Conservation (phyloP, 495 filamentous ascomycete genomes). For the Bathelium albidoporum region DNA sequence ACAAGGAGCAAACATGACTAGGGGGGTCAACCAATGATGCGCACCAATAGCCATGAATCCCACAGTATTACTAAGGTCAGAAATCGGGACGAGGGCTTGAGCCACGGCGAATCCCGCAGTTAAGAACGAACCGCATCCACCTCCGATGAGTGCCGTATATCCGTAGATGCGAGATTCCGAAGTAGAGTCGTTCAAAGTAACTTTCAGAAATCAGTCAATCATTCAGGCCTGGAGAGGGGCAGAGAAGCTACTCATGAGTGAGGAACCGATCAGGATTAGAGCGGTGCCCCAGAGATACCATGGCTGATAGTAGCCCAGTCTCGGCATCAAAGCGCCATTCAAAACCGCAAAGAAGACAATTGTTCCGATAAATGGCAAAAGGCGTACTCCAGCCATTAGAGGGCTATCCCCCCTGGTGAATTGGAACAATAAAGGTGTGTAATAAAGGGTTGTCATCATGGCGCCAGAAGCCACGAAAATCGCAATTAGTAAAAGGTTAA, state of each 20-base stretch:
- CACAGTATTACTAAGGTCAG: neutral
- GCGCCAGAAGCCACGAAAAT: slow-evolving; percentile 32
- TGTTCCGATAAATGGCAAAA: slow-evolving; percentile 23
- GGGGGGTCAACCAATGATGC: neutral
- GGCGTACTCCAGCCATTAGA: slow-evolving; percentile 15
- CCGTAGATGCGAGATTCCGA: slow-evolving; percentile 13
- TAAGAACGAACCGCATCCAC: slow-evolving; percentile 6
- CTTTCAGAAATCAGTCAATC: slow-evolving; percentile 10
- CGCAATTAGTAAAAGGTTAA: neutral
- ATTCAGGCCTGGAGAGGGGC: neutral
- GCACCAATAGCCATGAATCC: neutral
- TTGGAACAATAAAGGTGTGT: slow-evolving; percentile 6
- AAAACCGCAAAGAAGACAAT: slow-evolving; percentile 14
- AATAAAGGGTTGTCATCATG: slow-evolving; percentile 32
- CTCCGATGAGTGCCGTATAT: slow-evolving; percentile 12
- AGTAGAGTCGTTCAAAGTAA: neutral
- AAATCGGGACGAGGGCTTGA: neutral
- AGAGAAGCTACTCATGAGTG: neutral
- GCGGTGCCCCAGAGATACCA: slow-evolving; percentile 16
- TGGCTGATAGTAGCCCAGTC: slow-evolving; percentile 16
- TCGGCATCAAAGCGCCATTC: slow-evolving; percentile 18
- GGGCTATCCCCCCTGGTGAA: slow-evolving; percentile 13
- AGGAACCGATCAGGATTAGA: slow-evolving; percentile 13
- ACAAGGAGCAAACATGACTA: neutral
- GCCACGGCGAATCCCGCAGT: neutral